Evolutionary conservation across 192 early-diverging fungal species (phyloP), one percentile per base, ranked within the genome.

Genomic region (Coemansia sp.): DNA sequence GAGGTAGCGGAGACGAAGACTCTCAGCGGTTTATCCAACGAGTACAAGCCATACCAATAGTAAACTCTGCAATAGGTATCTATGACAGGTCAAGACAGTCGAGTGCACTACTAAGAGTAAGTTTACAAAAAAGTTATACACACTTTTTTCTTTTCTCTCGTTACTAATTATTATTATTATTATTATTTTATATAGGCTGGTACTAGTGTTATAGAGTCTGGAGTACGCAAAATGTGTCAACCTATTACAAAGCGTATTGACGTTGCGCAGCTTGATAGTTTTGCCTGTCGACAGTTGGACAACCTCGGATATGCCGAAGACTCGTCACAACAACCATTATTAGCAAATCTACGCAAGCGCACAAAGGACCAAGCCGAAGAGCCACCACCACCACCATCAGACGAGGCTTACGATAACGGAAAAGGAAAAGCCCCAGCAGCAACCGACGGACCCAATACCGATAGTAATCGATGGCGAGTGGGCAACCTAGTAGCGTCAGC

Each of bases 201-300:
- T 32, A 89, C 89, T 27, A 87, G 89, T 64, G 88, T 88, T 66
- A 89, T 95, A 15, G 95, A 94, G 68, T 89, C 87, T 12, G 86
- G 88, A 10, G 88, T 91, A 20, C 87, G 87, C 59, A 85, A 82
- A 8, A 83, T 95, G 63, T 88, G 88, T 66, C 81, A 87, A 68
- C 89, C 90, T 22, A 86, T 96, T 20, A 86, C 88, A 59, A 88
- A 87, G 55, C 90, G 87, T 32, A 81, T 96, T 15, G 90, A 90
- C 68, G 86, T 88, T 8, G 86, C 82, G 20, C 82, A 90, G 61
- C 74, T 92, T 35, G 91, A 95, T 61, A 83, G 86, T 43, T 93
- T 92, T 81, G 93, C 90, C 0, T 90, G 88, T 66, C 86, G 79
- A 11, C 89, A 91, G 70, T 73, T 95, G 35, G 92, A 92, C 66